phyloP scores from a whole-genome alignment of 179 eudicot species.

The Carnegiea gigantea region DNA sequence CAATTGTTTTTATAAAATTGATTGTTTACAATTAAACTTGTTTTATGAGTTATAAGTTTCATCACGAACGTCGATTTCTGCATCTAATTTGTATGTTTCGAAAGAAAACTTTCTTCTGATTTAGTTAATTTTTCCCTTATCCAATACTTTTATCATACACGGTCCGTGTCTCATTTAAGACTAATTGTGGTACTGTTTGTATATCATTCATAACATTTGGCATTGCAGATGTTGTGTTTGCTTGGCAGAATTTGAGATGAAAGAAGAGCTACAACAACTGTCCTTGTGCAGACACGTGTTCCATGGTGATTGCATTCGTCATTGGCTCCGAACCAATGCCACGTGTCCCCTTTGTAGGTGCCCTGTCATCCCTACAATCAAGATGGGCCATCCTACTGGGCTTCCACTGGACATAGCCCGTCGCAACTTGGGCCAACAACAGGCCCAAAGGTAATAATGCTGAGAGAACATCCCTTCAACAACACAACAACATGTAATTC shows the following conservation, averaged over 20 bases:
- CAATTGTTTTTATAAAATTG: no score
- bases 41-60: no score
- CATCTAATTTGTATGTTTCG: no score
- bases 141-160: no score
- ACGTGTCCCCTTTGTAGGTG: constrained; percentile 92
- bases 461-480: constrained; percentile 15
- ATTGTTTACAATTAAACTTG: no score
- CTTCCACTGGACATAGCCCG: neutral
- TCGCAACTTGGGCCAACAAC: constrained; percentile 5
- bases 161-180: no score
- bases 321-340: constrained; percentile 68
- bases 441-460: constrained; percentile 11
- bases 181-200: no score
- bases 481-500: constrained; percentile 25
- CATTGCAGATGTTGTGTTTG: constrained; percentile 78
- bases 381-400: constrained; percentile 22
- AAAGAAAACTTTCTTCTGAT: no score
- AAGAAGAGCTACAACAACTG: constrained; percentile 62
- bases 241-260: constrained; percentile 81
- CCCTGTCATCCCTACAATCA: constrained; percentile 30
- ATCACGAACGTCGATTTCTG: no score
- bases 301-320: constrained; percentile 72
- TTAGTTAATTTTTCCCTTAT: no score
- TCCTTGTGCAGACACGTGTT: constrained; percentile 77
- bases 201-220: neutral